Conservation (phyloP, 163 green algal species). For the Scenedesmus sp. region DNA sequence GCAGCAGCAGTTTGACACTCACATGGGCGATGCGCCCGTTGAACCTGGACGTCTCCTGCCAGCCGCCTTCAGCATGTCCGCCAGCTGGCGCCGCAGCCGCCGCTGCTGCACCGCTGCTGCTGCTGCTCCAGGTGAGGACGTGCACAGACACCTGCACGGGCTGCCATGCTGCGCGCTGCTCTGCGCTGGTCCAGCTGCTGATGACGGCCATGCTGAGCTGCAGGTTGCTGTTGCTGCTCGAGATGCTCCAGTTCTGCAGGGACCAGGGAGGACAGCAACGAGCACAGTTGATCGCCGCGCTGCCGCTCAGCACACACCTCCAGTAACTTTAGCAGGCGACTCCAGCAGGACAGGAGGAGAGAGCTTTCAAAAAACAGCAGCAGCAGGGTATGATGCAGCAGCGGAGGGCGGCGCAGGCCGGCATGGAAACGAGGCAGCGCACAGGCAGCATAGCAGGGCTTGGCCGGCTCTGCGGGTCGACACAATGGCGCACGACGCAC, state of each 20-base stretch:
- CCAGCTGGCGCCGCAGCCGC: neutral
- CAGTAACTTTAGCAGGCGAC: no score
- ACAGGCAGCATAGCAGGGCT: no score
- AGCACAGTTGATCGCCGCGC: no score
- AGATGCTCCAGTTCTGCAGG: neutral
- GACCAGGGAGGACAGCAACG: neutral
- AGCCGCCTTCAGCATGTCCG: neutral
- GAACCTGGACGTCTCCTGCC: neutral
- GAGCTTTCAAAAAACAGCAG: neutral
- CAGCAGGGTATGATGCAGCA: no score
- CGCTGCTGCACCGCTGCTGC: neutral
- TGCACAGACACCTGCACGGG: neutral
- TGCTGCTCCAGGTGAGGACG: neutral
- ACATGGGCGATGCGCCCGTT: neutral
- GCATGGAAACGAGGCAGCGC: no score
- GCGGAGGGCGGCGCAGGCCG: no score
- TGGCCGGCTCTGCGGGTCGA: no score
- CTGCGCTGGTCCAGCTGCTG: neutral
- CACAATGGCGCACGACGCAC: no score
- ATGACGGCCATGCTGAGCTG: neutral
- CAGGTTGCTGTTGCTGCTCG: neutral
- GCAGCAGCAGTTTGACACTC: neutral
- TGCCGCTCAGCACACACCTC: no score
- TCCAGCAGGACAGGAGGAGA: no score
- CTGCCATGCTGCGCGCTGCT: neutral